Evolutionary conservation across 208 protist species (phyloP).

Genomic region (Leishmania aethiopica): DNA sequence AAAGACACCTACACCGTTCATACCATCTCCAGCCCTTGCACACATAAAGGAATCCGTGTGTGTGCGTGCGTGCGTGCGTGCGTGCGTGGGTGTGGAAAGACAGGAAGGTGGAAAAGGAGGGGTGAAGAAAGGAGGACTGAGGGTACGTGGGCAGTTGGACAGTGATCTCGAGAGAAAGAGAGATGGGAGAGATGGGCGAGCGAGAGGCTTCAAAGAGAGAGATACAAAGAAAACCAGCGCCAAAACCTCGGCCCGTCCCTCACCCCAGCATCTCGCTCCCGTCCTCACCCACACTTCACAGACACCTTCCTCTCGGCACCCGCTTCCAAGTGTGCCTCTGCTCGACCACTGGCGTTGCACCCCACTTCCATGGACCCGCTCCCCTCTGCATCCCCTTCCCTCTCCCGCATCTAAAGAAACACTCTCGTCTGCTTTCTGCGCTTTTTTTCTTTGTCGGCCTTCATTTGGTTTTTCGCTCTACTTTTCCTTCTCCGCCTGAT

Average conservation of each 20-base stretch:
- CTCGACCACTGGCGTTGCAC: not conserved
- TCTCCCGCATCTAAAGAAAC: not conserved
- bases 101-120: not conserved
- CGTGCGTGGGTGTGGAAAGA: not conserved
- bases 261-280: not conserved
- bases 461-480: not conserved
- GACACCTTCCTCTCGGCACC: not conserved
- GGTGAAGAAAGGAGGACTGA: not conserved
- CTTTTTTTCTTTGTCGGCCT: not conserved
- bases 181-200: too few relatives aligned
- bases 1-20: not conserved
- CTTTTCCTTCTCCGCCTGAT: conserved; percentile 40
- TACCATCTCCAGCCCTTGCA: not conserved
- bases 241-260: not conserved
- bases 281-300: not conserved
- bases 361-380: not conserved
- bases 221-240: not conserved
- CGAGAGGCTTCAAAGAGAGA: not conserved
- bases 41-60: not conserved
- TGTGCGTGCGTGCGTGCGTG: not conserved
- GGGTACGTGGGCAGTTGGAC: not conserved
- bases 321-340: not conserved
- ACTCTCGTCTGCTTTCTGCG: too few relatives aligned
- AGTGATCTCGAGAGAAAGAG: not conserved
- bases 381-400: not conserved